Evolutionary conservation across 2,329 filamentous ascomycete genomes (phyloP), one percentile per base, ranked within the genome.

Genomic region (Fusarium foetens): DNA sequence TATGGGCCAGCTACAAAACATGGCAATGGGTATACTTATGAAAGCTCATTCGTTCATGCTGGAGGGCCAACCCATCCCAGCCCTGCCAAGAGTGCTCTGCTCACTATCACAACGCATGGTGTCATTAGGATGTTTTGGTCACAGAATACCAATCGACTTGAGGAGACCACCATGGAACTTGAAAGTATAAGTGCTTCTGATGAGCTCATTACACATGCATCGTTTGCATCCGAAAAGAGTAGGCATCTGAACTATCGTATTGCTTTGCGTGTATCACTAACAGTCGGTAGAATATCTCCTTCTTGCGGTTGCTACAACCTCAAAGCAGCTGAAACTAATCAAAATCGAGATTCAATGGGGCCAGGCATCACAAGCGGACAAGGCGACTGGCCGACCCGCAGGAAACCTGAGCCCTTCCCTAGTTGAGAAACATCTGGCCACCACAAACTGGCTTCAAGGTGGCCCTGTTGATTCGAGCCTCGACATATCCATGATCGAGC

Each of bases 161-260:
- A 91, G 67, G 93, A 97, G 77, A 88, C 90, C 0, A 88, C 88
- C 6, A 84, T 91, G n/a, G 92, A 95, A 70, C 82, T 97, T 39
- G 93, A 95, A 78, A 91, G 90, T 69, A 86, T 94, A 63, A 87
- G 90, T 33, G 90, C 90, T 38, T 90, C 92, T 1, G 90, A 94
- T 70, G 92, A 94, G 71, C 80, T 93, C n/a, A 87, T 95, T 55
- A 94, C 93, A 1, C 94, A 97, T 82, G 93, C 93, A 16, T 88
- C 93, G 42, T 85, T 94, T 69, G 89, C 91, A 65, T 89, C 92
- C 6, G 93, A 95, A 61, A 93, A 91, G 81, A 90, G 93, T 93
- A 81, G 77, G 84, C 76, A 17, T 12, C 14, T 8, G 19, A 12
- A 6, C 13, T 29, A 25, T 19, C 31, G 31, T 16, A 33, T 43